Evolutionary conservation across 768 basidiomycete species (phyloP).

Genomic region (Suillus luteus): DNA sequence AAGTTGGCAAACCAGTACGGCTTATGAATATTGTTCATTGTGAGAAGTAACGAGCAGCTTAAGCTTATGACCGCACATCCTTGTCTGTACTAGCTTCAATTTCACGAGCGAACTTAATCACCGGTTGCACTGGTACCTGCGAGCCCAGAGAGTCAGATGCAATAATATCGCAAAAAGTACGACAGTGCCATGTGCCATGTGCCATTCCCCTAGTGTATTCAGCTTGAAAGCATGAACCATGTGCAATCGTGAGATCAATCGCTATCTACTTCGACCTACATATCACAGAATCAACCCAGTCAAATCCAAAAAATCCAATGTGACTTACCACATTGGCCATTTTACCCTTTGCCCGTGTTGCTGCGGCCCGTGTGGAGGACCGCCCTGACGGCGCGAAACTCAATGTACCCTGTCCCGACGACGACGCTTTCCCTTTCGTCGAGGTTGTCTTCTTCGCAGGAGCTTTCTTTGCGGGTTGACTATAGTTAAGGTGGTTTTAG

Average conservation of each 20-base stretch:
- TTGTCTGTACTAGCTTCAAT: neutral
- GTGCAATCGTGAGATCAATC: conserved; percentile 20
- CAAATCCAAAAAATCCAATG: neutral
- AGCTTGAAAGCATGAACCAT: neutral
- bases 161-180: neutral
- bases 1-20: neutral
- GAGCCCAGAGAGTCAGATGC: neutral
- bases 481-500: conserved; percentile 17
- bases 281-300: neutral
- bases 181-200: neutral
- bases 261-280: conserved; percentile 28
- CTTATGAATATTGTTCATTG: neutral
- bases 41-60: neutral
- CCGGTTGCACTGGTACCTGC: too few species aligned
- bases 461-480: conserved; percentile 52
- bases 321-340: conserved; percentile 49
- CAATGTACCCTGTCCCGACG: conserved; percentile 53
- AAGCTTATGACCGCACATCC: neutral
- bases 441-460: conserved; percentile 49
- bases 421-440: conserved; percentile 29
- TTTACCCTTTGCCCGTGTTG: conserved; percentile 64
- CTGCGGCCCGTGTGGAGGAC: conserved; percentile 63
- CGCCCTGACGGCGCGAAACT: conserved; percentile 64
- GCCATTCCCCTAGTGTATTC: neutral
- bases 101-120: neutral